These are phyloP conservation scores for Nevesoporus exiguus DNA, from an alignment of 768 basidiomycete genomes.

Conservation along the genomic window DNA sequence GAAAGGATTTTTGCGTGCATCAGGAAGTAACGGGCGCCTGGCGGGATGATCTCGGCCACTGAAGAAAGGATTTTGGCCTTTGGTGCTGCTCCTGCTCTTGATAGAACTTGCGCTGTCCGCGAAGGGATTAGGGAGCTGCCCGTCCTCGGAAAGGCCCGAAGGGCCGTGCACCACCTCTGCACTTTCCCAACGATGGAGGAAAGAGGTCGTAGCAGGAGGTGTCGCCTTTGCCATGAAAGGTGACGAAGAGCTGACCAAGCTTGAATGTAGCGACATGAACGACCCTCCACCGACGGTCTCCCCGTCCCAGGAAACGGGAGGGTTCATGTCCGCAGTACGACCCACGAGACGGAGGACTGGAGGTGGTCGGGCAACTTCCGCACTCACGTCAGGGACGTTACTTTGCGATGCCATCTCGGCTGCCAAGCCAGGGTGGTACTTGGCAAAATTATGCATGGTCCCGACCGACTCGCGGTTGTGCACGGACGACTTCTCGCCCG, in stretches of 20 bases:
- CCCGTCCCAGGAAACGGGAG: conserved; percentile 51
- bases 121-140: conserved; percentile 25
- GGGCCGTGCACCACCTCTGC: conserved; percentile 56
- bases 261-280: conserved; percentile 46
- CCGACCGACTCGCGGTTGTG: conserved; percentile 31
- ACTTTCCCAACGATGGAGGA: conserved; percentile 64
- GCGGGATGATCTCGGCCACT: conserved; percentile 37
- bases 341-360: conserved; percentile 45
- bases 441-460: conserved; percentile 45
- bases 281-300: conserved; percentile 45
- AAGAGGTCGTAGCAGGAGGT: conserved; percentile 49
- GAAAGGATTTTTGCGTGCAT: conserved; percentile 39
- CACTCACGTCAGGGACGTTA: conserved; percentile 21
- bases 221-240: conserved; percentile 58
- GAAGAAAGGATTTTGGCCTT: conserved; percentile 38
- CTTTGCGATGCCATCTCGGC: conserved; percentile 45
- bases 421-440: conserved; percentile 55
- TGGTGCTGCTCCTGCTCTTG: conserved; percentile 9
- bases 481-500: conserved; percentile 44
- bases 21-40: conserved; percentile 16
- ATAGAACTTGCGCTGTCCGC: conserved; percentile 19
- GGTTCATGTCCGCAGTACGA: conserved; percentile 36
- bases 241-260: conserved; percentile 44
- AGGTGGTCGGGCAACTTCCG: conserved; percentile 16
- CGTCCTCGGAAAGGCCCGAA: neutral